A percentile compares a stretch with the other conserved stretches of the same genome.
These are phyloP conservation scores for Cyathus striatus DNA, from an alignment of 768 basidiomycete genomes.

Conservation along the genomic window DNA sequence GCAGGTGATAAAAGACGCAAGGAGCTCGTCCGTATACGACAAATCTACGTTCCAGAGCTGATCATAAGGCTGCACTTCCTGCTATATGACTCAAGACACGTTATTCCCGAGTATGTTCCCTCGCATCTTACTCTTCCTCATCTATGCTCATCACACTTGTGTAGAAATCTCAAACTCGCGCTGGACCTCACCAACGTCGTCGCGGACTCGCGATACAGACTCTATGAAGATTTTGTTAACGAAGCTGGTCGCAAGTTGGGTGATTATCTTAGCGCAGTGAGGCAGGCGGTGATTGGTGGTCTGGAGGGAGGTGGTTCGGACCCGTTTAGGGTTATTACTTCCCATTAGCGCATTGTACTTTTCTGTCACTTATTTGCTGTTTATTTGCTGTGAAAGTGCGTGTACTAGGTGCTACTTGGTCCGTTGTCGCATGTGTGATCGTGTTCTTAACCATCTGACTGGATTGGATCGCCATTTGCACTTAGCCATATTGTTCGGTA, in stretches of 20 bases:
- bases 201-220: slow-evolving; percentile 79
- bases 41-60: slow-evolving; percentile 87
- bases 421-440: no score
- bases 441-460: no score
- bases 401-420: no score
- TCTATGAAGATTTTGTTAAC: slow-evolving; percentile 81
- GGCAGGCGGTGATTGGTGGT: slow-evolving; percentile 65
- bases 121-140: neutral
- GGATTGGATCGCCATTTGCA: no score
- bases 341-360: slow-evolving; percentile 2
- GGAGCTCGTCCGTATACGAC: slow-evolving; percentile 78
- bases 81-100: slow-evolving; percentile 56
- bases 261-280: slow-evolving; percentile 72
- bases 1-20: slow-evolving; percentile 48
- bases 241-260: slow-evolving; percentile 55
- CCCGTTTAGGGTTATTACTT: slow-evolving; percentile 51
- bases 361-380: no score
- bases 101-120: slow-evolving; percentile 61
- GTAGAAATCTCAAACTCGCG: slow-evolving; percentile 76
- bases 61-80: slow-evolving; percentile 79
- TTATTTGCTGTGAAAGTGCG: no score
- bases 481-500: no score
- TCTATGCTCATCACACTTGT: neutral
- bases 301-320: slow-evolving; percentile 75
- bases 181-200: slow-evolving; percentile 79